These are phyloP conservation scores for Xerocomus brunneocitrinus DNA, from an alignment of 768 basidiomycete species.

Conservation along the genomic window DNA sequence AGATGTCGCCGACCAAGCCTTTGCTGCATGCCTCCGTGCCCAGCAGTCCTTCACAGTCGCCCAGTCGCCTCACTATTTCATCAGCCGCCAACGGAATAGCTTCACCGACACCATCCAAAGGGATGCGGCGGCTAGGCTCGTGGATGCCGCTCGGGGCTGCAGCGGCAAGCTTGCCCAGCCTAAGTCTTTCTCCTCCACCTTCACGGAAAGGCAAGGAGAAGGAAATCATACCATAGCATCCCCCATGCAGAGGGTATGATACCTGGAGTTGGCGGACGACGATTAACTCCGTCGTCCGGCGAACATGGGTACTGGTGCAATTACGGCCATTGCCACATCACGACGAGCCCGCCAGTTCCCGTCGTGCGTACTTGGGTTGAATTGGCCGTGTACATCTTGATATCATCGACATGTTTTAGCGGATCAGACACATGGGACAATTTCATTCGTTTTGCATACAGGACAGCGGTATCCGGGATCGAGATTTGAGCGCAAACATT, in stretches of 20 bases:
- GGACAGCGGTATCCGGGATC: not conserved
- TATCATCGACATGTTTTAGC: conserved; percentile 17
- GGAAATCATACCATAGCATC: conserved; percentile 22
- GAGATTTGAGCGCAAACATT: not conserved
- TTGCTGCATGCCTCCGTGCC: conserved; percentile 38
- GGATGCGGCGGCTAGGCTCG: conserved; percentile 36
- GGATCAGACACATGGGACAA: conserved; percentile 11
- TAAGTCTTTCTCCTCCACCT: conserved; percentile 34
- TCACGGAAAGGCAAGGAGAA: conserved; percentile 47
- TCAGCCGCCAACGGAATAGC: conserved; percentile 1
- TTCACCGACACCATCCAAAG: conserved; percentile 25
- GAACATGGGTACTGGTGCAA: conserved; percentile 5
- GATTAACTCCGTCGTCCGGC: not conserved
- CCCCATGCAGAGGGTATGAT: not conserved
- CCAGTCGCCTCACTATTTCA: conserved; percentile 13
- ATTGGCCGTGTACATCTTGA: conserved; percentile 15
- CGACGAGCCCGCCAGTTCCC: conserved; percentile 1
- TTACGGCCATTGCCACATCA: conserved; percentile 1
- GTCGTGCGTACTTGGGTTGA: conserved; percentile 8
- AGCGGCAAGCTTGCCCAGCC: conserved; percentile 38
- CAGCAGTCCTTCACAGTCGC: conserved; percentile 28
- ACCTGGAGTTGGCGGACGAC: not conserved
- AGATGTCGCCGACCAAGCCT: conserved; percentile 15
- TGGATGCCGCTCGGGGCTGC: conserved; percentile 32
- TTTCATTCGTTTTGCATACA: conserved; percentile 11